Percentiles rank a stretch among this genome's conserved stretches.
phyloP scores from a whole-genome alignment of 306 rosid genomes.

The Vachellia collinsii region DNA sequence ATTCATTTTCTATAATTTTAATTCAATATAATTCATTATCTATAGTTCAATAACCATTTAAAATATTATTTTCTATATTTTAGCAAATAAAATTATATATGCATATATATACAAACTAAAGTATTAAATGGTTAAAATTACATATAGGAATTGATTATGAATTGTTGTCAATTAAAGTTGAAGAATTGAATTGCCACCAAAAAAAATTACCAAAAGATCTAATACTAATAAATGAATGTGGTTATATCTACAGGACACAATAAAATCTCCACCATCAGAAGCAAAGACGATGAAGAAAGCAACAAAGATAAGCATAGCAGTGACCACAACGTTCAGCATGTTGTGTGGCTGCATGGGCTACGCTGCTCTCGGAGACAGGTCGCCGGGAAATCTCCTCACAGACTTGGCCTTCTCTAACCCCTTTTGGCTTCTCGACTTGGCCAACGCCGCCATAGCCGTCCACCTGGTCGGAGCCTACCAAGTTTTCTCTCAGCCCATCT shows the following conservation, averaged over 20 bases:
- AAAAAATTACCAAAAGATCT: no score
- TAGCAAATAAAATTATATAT: no score
- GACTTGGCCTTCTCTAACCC: slow-evolving; percentile 71
- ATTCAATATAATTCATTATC: no score
- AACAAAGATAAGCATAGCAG: slow-evolving; percentile 46
- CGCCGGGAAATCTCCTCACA: slow-evolving; percentile 78
- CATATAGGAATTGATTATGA: no score
- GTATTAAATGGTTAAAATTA: no score
- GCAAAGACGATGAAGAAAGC: slow-evolving; percentile 76
- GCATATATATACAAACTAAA: no score
- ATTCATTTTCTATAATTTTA: no score
- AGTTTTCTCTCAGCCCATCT: slow-evolving; percentile 72
- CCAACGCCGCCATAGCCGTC: slow-evolving; percentile 64
- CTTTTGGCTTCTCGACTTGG: slow-evolving; percentile 71
- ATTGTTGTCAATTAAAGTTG: no score
- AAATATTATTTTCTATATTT: no score
- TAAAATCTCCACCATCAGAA: slow-evolving; percentile 76
- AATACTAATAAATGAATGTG: no score
- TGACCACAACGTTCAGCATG: slow-evolving; percentile 66
- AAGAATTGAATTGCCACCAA: no score
- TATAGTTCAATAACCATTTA: no score
- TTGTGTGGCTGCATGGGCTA: slow-evolving; percentile 76
- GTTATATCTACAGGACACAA: slow-evolving; percentile 53
- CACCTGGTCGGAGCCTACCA: slow-evolving; percentile 87
- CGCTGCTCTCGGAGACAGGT: slow-evolving; percentile 68